These are phyloP conservation scores for Fusarium euwallaceae DNA, from an alignment of 2,329 filamentous ascomycete species.

Conservation along the genomic window DNA sequence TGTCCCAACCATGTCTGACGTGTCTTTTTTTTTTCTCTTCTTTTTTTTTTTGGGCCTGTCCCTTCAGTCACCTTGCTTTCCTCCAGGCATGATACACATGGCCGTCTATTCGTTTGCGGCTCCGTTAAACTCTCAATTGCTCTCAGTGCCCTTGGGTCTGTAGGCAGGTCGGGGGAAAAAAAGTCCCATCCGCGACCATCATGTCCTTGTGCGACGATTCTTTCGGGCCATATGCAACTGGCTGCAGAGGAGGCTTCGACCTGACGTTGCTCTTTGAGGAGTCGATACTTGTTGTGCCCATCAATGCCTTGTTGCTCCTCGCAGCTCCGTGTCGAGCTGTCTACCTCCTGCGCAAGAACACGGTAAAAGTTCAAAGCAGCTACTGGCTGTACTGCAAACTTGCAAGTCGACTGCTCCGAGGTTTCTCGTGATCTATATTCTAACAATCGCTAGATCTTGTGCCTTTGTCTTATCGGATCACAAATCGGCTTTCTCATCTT, in stretches of 20 bases:
- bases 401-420: slow-evolving; percentile 15
- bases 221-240: slow-evolving; percentile 37
- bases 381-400: slow-evolving; percentile 37
- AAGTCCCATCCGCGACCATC: neutral
- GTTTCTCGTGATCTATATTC: neutral
- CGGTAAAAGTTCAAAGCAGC: slow-evolving; percentile 35
- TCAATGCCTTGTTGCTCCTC: slow-evolving; percentile 46
- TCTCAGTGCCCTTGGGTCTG: slow-evolving; percentile 2
- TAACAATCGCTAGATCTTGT: slow-evolving; percentile 31
- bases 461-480: slow-evolving; percentile 15
- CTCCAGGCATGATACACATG: slow-evolving; percentile 7
- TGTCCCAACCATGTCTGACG: neutral
- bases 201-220: slow-evolving; percentile 36
- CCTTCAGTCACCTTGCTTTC: neutral
- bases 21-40: neutral
- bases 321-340: slow-evolving; percentile 38
- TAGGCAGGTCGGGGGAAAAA: neutral
- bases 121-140: neutral
- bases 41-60: neutral
- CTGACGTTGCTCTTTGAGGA: slow-evolving; percentile 62
- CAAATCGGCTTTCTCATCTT: slow-evolving; percentile 27
- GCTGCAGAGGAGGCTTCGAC: slow-evolving; percentile 60
- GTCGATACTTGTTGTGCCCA: slow-evolving; percentile 47
- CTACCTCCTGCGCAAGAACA: slow-evolving; percentile 37
- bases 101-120: neutral